A percentile compares a stretch with the other conserved stretches of the same genome.
These are phyloP conservation scores for Ascochyta koolunga DNA, from an alignment of 2,329 filamentous ascomycete species.

Conservation along the genomic window DNA sequence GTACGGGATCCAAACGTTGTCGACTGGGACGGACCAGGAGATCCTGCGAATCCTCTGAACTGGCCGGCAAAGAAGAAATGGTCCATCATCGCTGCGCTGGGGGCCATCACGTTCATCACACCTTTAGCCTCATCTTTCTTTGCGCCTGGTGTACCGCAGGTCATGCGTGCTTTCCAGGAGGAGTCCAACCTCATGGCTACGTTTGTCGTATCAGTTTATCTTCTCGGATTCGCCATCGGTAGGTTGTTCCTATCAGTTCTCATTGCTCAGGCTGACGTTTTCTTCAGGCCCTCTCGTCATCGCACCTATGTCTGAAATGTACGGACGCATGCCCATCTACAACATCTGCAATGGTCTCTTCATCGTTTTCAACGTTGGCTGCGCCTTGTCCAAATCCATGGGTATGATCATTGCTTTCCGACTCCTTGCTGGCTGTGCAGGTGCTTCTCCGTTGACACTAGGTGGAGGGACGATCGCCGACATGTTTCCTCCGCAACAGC, in stretches of 20 bases:
- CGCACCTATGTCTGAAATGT: constrained; percentile 47
- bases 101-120: constrained; percentile 47
- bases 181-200: constrained; percentile 40
- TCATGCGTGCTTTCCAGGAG: constrained; percentile 42
- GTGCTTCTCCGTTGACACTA: constrained; percentile 42
- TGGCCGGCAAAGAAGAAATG: constrained; percentile 48
- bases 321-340: constrained; percentile 42
- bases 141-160: constrained; percentile 67
- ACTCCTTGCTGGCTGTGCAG: constrained; percentile 44
- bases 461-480: constrained; percentile 47
- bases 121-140: constrained; percentile 49
- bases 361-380: constrained; percentile 57
- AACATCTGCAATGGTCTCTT: constrained; percentile 56
- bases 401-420: constrained; percentile 49
- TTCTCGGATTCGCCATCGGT: constrained; percentile 46
- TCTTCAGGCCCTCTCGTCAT: constrained; percentile 42
- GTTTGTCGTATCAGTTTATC: constrained; percentile 49
- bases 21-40: constrained; percentile 45
- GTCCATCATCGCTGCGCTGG: constrained; percentile 42
- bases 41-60: constrained; percentile 49
- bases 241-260: background rate
- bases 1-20: constrained; percentile 37
- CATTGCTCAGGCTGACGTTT: background rate
- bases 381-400: constrained; percentile 41
- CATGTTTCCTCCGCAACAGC: constrained; percentile 41